Conservation (phyloP, 495 filamentous ascomycete genomes). For the Penicillium lagena region DNA sequence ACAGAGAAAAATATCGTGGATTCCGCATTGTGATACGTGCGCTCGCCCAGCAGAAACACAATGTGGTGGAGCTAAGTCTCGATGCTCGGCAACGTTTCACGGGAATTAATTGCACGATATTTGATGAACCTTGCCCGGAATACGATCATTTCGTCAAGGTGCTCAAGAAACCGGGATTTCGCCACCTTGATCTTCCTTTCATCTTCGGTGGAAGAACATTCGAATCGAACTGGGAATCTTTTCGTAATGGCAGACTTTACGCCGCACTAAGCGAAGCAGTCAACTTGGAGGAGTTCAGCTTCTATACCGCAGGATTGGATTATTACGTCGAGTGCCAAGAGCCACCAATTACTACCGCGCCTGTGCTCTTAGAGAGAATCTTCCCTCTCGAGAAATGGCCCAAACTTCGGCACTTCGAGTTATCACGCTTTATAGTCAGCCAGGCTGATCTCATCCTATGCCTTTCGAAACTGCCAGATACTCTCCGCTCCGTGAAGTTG, state of each 20-base stretch:
- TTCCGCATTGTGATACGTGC: constrained; percentile 3
- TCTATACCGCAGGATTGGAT: neutral
- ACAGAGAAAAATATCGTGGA: constrained; percentile 8
- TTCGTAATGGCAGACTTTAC: constrained; percentile 1
- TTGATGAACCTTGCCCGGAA: constrained; percentile 10
- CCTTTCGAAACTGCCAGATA: constrained; percentile 1
- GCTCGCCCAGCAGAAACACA: constrained; percentile 4
- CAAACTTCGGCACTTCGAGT: constrained; percentile 3
- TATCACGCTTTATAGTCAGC: constrained; percentile 2
- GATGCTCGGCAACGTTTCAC: constrained; percentile 5
- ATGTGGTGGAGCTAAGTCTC: constrained; percentile 6
- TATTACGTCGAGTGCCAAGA: neutral
- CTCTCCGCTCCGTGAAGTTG: constrained; percentile 4
- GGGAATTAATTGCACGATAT: constrained; percentile 8
- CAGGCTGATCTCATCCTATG: constrained; percentile 2
- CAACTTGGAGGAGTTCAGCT: constrained; percentile 2
- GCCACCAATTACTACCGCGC: neutral
- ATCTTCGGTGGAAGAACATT: neutral
- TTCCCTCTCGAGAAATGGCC: constrained; percentile 7
- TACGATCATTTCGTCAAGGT: constrained; percentile 1
- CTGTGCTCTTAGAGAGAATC: neutral
- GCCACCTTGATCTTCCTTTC: constrained; percentile 3
- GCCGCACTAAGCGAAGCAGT: neutral
- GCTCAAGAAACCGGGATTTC: constrained; percentile 1
- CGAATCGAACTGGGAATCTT: constrained; percentile 1